Base-by-base conservation (phyloP, 202 grass and related monocot species). In the Setaria italica region DNA sequence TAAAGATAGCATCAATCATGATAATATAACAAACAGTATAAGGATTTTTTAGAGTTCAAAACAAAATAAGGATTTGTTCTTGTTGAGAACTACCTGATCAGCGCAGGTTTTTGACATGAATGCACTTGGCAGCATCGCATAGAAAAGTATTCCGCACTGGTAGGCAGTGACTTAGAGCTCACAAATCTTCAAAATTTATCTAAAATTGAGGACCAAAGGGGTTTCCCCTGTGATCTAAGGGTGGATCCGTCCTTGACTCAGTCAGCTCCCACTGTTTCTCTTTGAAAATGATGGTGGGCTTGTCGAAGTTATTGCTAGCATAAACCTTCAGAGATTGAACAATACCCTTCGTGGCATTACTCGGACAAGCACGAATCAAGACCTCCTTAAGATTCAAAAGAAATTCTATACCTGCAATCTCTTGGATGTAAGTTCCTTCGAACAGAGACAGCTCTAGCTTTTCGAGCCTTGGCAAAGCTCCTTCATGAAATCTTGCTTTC, bases 361-460 rank as follows among this genome's bases (percentile, higher is more conserved):
- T 14, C 9, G 32, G 73, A 53, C 51, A 11, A 6, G 59, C 67
- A 9, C 3, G 45, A 64, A 90, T 6, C 0, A 35, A 67, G 5
- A 90, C 50, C 12, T 86, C 73, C 49, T 79, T 75, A n/a, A 79
- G 84, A 43, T 72, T 73, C 2, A 2, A 32, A 60, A 90, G 84
- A 59, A 60, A 79, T 43, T 72, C 35, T 46, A 86, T 86, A 41
- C 84, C 88, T 50, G 58, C 83, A 72, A 48, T 53, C 57, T 6
- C 35, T 74, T 15, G 9, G 41, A 90, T 78, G 47, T n/a, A 86
- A 66, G 88, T 39, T 51, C 4, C 1, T 73, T 78, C 3, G 39
- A 82, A 90, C 15, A 86, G 51, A 17, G 83, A 82, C 50, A 90
- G 48, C 56, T 90, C 88, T 48, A 90, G 72, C 29, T 63, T 82